phyloP scores from a whole-genome alignment of 2,329 filamentous ascomycete species.

The Colletotrichum godetiae region DNA sequence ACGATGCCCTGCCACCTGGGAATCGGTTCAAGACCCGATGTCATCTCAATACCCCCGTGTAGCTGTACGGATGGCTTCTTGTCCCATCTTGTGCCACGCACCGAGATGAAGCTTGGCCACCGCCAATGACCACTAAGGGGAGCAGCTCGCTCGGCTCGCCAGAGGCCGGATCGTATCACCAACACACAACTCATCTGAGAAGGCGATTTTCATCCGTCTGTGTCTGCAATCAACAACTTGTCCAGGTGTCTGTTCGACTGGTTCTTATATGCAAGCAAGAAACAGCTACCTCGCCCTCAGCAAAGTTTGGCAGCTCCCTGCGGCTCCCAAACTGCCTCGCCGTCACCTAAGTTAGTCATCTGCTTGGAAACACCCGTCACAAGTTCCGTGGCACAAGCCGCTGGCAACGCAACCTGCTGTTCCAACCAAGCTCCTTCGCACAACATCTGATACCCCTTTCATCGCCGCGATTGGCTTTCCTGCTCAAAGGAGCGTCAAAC shows the following conservation, averaged over 20 bases:
- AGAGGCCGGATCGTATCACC: not conserved
- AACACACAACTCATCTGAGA: not conserved
- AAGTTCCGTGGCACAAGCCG: not conserved
- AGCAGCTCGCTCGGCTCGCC: not conserved
- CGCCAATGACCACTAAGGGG: not conserved
- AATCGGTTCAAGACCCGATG: conserved; percentile 6
- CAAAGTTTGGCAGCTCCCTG: not conserved
- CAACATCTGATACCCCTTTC: not conserved
- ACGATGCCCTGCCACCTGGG: not conserved
- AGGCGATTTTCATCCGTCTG: not conserved
- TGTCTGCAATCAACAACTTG: not conserved
- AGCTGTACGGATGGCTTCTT: not conserved
- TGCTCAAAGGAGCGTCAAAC: not conserved
- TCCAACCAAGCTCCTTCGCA: not conserved
- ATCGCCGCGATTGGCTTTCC: not conserved
- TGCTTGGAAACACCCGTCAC: not conserved
- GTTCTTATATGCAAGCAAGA: not conserved
- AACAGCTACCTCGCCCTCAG: not conserved
- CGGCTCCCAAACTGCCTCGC: not conserved
- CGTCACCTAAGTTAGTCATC: not conserved
- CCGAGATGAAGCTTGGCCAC: not conserved
- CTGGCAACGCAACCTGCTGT: not conserved
- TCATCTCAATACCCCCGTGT: conserved; percentile 8
- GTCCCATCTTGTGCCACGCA: not conserved
- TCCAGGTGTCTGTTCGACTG: not conserved